Percentiles rank a stretch among this genome's conserved stretches.
Conservation (phyloP, 2,329 filamentous ascomycete species). For the Chaetothyriales sp. region DNA sequence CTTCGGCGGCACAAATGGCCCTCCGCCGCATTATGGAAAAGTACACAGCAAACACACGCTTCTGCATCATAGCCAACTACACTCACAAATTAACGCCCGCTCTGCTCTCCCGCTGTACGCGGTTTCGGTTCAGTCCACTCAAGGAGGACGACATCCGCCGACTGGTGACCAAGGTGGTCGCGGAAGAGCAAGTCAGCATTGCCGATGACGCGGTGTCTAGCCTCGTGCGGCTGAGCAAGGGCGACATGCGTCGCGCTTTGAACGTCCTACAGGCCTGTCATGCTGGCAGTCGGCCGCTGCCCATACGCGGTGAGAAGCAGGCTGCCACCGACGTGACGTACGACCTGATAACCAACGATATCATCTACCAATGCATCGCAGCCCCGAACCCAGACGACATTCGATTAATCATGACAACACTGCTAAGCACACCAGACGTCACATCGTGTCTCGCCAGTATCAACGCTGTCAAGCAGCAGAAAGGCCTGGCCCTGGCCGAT, state of each 20-base stretch:
- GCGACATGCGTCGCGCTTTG: conserved; percentile 86
- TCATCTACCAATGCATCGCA: conserved; percentile 94
- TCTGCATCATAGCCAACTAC: conserved; percentile 98
- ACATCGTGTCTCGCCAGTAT: conserved; percentile 78
- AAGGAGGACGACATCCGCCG: conserved; percentile 74
- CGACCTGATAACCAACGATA: conserved; percentile 78
- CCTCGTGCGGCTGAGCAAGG: conserved; percentile 74
- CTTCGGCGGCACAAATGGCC: conserved; percentile 95
- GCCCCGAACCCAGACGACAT: conserved; percentile 86
- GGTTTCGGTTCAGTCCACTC: conserved; percentile 86
- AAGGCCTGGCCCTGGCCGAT: conserved; percentile 81
- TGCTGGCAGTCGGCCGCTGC: conserved; percentile 60
- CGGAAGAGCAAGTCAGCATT: conserved; percentile 75
- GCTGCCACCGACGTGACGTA: conserved; percentile 50
- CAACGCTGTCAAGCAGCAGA: conserved; percentile 68
- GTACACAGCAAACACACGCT: conserved; percentile 93
- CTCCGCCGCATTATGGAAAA: conserved; percentile 96
- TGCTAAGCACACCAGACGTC: conserved; percentile 73
- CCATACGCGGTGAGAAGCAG: conserved; percentile 26
- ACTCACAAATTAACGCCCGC: conserved; percentile 94
- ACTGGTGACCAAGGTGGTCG: conserved; percentile 77
- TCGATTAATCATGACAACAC: conserved; percentile 63
- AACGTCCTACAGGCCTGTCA: conserved; percentile 96
- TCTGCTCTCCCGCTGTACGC: conserved; percentile 78
- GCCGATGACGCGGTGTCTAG: conserved; percentile 65